phyloP scores from a whole-genome alignment of 345 rosid species.

The Anastatica hierochuntica region DNA sequence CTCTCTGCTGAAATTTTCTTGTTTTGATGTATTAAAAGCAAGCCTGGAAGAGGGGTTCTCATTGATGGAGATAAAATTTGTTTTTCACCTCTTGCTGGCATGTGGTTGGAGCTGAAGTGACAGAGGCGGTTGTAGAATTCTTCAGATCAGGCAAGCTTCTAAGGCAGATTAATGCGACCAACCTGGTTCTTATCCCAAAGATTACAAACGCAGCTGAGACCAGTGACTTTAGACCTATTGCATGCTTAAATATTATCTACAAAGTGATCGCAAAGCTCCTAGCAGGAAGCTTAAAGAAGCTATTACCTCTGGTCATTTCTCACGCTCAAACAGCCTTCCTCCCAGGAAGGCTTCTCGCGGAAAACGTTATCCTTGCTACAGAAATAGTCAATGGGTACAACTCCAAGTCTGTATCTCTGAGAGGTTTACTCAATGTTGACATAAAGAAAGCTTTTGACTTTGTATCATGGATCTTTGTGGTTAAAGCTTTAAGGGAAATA shows the following conservation, averaged over 20 bases:
- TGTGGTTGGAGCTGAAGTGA: not conserved
- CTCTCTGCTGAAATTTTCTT: no score
- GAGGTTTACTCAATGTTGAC: not conserved
- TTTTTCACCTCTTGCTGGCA: not conserved
- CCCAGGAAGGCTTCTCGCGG: not conserved
- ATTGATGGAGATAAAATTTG: no score
- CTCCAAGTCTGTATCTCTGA: rapidly evolving
- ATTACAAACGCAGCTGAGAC: rapidly evolving
- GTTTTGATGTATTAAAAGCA: no score
- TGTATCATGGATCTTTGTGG: no score
- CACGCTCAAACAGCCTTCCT: not conserved
- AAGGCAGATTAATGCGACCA: not conserved
- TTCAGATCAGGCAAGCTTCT: rapidly evolving
- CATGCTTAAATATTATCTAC: no score
- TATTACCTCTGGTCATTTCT: not conserved
- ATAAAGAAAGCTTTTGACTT: no score
- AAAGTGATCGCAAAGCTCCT: not conserved
- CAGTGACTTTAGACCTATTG: not conserved
- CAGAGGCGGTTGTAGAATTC: not conserved
- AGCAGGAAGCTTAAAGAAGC: not conserved
- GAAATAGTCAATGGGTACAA: not conserved
- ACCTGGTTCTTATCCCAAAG: not conserved
- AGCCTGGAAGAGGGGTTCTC: no score
- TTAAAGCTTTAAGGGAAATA: no score
- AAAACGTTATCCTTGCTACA: not conserved